Conservation (phyloP, 2,329 filamentous ascomycete species). For the Aureobasidium lini region DNA sequence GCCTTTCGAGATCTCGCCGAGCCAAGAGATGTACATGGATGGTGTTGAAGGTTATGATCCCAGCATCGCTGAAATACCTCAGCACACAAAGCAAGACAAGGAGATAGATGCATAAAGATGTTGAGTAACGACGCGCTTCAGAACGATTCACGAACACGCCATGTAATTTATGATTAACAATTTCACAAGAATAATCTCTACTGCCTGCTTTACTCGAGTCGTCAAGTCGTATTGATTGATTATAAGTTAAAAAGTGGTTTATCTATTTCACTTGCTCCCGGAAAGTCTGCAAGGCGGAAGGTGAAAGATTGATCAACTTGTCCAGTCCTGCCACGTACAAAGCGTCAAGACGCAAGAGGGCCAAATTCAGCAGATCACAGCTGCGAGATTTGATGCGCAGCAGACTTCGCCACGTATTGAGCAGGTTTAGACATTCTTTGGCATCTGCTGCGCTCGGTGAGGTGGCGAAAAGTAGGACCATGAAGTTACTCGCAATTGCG, state of each 20-base stretch:
- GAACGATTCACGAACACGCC: not conserved
- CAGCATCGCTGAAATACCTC: not conserved
- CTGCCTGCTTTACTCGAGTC: too few species aligned
- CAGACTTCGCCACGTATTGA: constrained; percentile 25
- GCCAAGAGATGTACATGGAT: constrained; percentile 14
- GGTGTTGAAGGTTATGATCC: constrained; percentile 2
- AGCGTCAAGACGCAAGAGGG: constrained; percentile 25
- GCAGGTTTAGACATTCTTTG: constrained; percentile 25
- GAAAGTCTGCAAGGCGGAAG: constrained; percentile 23
- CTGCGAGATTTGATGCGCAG: constrained; percentile 27
- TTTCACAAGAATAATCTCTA: too few species aligned
- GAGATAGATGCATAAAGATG: too few species aligned
- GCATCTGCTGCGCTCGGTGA: constrained; percentile 23
- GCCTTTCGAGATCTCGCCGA: constrained; percentile 14
- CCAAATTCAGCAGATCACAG: constrained; percentile 28
- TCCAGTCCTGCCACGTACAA: constrained; percentile 26
- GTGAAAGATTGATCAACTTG: constrained; percentile 24
- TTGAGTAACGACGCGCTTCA: too few species aligned
- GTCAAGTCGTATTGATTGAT: not conserved
- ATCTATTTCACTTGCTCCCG: not conserved
- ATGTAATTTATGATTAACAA: not conserved
- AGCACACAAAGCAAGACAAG: not conserved
- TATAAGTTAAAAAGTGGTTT: too few species aligned
- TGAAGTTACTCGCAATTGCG: constrained; percentile 28
- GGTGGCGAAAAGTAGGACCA: constrained; percentile 28